Evolutionary conservation across 768 basidiomycete genomes (phyloP).

Genomic region (Xerocomellus intermedius): DNA sequence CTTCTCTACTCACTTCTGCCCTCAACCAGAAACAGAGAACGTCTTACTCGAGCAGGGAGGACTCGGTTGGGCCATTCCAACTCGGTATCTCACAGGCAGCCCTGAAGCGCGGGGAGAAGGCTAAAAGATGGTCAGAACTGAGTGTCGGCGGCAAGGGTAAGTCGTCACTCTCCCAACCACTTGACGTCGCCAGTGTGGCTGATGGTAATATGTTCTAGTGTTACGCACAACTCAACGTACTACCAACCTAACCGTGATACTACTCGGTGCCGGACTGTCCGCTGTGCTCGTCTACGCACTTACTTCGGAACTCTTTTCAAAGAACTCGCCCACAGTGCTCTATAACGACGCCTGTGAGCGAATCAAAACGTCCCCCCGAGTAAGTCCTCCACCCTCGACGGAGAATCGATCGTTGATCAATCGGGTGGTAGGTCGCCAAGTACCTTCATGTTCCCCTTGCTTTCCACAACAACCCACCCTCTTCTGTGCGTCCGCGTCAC

Average conservation of each 20-base stretch:
- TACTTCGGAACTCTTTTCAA: constrained; percentile 82
- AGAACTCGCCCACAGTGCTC: constrained; percentile 81
- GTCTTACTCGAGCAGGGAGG: constrained; percentile 42
- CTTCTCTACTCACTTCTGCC: constrained; percentile 60
- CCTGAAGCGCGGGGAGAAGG: constrained; percentile 49
- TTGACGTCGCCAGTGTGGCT: background rate
- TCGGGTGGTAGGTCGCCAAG: constrained; percentile 53
- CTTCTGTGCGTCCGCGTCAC: constrained; percentile 72
- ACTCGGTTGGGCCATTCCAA: constrained; percentile 75
- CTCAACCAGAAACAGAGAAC: constrained; percentile 56
- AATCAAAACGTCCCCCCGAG: constrained; percentile 46
- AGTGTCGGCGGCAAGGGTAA: constrained; percentile 74
- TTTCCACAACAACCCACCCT: constrained; percentile 83
- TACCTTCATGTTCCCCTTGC: constrained; percentile 65
- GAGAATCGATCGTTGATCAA: background rate
- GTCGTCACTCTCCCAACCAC: constrained; percentile 13
- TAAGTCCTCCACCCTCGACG: constrained; percentile 24
- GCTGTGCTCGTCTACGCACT: constrained; percentile 72
- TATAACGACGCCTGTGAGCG: constrained; percentile 59
- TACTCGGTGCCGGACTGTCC: constrained; percentile 80
- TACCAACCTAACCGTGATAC: constrained; percentile 50
- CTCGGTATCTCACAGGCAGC: constrained; percentile 64
- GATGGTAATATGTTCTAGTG: constrained; percentile 7
- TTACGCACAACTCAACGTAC: constrained; percentile 46
- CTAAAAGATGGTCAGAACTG: constrained; percentile 79